phyloP scores from a whole-genome alignment of 192 early-diverging fungal species.

The Coemansia erecta region DNA sequence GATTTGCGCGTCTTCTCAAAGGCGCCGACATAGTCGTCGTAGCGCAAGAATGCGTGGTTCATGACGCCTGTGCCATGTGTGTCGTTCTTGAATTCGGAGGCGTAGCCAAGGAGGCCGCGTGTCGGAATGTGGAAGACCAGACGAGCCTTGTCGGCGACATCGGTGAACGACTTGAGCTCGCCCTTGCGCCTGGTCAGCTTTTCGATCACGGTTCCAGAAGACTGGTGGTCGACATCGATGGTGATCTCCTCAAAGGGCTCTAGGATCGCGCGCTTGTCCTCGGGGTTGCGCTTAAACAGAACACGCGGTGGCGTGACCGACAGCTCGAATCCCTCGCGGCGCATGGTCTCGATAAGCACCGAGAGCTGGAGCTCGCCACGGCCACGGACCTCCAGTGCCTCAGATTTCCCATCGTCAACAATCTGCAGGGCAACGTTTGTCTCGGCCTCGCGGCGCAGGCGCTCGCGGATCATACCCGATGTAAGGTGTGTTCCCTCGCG shows the following conservation, averaged over 20 bases:
- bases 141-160: conserved; percentile 69
- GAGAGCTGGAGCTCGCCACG: conserved; percentile 88
- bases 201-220: conserved; percentile 76
- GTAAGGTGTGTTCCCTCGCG: conserved; percentile 74
- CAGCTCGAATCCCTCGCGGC: conserved; percentile 84
- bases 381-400: conserved; percentile 78
- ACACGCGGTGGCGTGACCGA: conserved; percentile 81
- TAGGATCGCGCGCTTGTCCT: conserved; percentile 54
- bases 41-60: conserved; percentile 75
- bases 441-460: conserved; percentile 73
- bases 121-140: conserved; percentile 80
- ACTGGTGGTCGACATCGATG: conserved; percentile 70
- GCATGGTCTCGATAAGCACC: conserved; percentile 86
- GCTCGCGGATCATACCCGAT: conserved; percentile 74
- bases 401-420: conserved; percentile 63
- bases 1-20: conserved; percentile 76
- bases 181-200: conserved; percentile 82
- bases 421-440: conserved; percentile 81
- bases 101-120: conserved; percentile 77
- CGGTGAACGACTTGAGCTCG: conserved; percentile 71
- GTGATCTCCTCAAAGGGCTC: conserved; percentile 86
- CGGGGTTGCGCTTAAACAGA: conserved; percentile 64
- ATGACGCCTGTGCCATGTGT: conserved; percentile 79
- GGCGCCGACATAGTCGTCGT: conserved; percentile 68
- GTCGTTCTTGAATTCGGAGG: conserved; percentile 87